Conservation (phyloP, 257 asterid species). For the Solanum sejunctum region DNA sequence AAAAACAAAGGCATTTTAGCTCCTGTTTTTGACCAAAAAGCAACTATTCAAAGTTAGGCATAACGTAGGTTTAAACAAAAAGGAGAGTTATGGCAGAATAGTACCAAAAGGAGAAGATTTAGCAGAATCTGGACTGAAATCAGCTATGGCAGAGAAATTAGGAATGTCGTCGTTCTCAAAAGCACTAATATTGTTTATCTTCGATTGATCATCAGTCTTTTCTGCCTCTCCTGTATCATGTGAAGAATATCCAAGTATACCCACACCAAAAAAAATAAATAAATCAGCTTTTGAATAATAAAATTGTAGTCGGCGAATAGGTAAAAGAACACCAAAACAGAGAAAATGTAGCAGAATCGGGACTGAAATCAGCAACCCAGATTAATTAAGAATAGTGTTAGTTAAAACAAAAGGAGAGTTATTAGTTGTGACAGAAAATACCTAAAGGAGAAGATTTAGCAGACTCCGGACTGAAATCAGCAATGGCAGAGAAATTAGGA, state of each 20-base stretch:
- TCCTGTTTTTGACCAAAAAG: not conserved
- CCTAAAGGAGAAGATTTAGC: constrained; percentile 5
- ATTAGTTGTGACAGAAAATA: not conserved
- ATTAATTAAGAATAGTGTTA: not conserved
- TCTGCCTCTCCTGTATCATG: constrained; percentile 4
- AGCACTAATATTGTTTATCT: not conserved
- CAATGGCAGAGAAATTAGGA: constrained; percentile 11
- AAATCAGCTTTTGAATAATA: not conserved
- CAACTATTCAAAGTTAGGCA: constrained; percentile 12
- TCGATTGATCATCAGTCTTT: not conserved
- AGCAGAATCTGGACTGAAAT: constrained; percentile 5
- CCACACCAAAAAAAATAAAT: not conserved
- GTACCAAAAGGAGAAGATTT: constrained; percentile 6
- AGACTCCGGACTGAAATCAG: not conserved
- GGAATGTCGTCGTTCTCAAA: constrained; percentile 9
- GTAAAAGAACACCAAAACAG: not conserved
- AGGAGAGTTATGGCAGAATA: not conserved
- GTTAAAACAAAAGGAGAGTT: not conserved
- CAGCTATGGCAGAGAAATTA: not conserved
- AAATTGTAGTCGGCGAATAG: not conserved
- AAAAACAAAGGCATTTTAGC: not conserved
- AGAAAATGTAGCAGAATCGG: constrained; percentile 10
- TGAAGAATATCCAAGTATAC: not conserved
- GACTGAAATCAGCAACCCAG: not conserved
- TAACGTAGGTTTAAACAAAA: not conserved